Base-by-base conservation (phyloP, 495 filamentous ascomycete genomes). In the Xylaria acuta region DNA sequence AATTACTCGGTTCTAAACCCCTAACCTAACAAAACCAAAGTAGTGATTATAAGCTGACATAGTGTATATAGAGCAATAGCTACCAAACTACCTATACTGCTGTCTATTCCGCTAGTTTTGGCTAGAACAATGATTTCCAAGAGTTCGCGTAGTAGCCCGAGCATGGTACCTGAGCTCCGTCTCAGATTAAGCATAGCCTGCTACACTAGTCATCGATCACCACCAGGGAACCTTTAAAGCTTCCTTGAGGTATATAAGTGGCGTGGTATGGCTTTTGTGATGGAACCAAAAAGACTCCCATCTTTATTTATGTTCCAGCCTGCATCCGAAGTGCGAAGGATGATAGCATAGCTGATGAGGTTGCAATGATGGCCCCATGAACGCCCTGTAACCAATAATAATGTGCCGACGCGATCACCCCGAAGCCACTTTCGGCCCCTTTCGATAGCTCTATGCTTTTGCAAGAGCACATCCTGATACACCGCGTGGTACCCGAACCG, bases 371-470 rank as follows among this genome's bases (percentile, higher is more conserved):
- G 45, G 20, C 2, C 12, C 32, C 43, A n/a, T 32, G 38, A 64
- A 60, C 22, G 30, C 38, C 64, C 0, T 38, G 32, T 14, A 38
- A 38, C 64, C 64, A 66, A 66, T 66, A 53, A 51, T 8, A 22
- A n/a, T 1, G 8, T 27, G 64, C 64, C 53, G 45, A 66, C 41
- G 40, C 49, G 25, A 43, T 41, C 65, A 18, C 30, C 65, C 49
- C 65, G 43, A 22, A 49, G 18, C 47, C 47, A 56, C 20, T 54
- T 43, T 56, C 49, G 30, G 65, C 49, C 65, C 49, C 51, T 56
- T n/a, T 27, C 3, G 34, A 20, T n/a, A n/a, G 43, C 6, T 34
- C 49, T 32, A 25, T 41, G 25, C 47, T 54, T 54, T 67, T 36
- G 25, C 41, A 54, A 20, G 32, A 41, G 41, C n/a, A 40, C 20